Conservation (phyloP, 2,329 filamentous ascomycete species). For the Neopestalotiopsis clavispora region DNA sequence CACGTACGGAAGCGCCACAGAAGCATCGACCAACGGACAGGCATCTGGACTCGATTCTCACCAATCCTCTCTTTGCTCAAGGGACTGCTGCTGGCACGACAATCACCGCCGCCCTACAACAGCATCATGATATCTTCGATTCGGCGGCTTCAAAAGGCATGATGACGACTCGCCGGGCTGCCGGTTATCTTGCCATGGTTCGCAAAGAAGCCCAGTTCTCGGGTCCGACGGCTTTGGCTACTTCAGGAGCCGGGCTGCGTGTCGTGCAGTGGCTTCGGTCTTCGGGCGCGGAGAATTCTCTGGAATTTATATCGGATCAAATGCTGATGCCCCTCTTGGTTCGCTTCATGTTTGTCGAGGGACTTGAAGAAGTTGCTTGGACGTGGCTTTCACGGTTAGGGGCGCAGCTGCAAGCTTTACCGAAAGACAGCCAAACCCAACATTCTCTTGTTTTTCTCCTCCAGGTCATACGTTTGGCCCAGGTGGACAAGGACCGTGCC, state of each 20-base stretch:
- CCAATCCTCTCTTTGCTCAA: slow-evolving; percentile 59
- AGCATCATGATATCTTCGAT: slow-evolving; percentile 61
- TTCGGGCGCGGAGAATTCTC: slow-evolving; percentile 50
- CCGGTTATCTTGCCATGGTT: slow-evolving; percentile 58
- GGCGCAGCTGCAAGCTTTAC: slow-evolving; percentile 19
- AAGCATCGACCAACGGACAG: slow-evolving; percentile 47
- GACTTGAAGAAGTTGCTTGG: slow-evolving; percentile 56
- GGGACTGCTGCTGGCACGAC: slow-evolving; percentile 15
- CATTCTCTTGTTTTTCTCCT: slow-evolving; percentile 45
- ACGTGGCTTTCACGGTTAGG: slow-evolving; percentile 53
- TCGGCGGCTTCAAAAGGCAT: slow-evolving; percentile 59
- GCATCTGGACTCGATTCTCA: slow-evolving; percentile 61
- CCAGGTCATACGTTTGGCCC: slow-evolving; percentile 39
- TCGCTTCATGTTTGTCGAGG: slow-evolving; percentile 58
- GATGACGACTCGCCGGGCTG: slow-evolving; percentile 59
- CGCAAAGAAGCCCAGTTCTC: slow-evolving; percentile 43
- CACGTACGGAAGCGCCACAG: slow-evolving; percentile 13
- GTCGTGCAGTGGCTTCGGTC: slow-evolving; percentile 60
- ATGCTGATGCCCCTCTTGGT: slow-evolving; percentile 46
- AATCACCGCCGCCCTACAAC: slow-evolving; percentile 26
- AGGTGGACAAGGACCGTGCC: slow-evolving; percentile 31
- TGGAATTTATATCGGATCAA: slow-evolving; percentile 49
- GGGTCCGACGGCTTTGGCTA: slow-evolving; percentile 38
- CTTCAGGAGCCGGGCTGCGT: slow-evolving; percentile 50
- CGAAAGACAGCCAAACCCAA: slow-evolving; percentile 21